Evolutionary conservation across 306 rosid genomes (phyloP).

Genomic region (Citrullus mucosospermus): DNA sequence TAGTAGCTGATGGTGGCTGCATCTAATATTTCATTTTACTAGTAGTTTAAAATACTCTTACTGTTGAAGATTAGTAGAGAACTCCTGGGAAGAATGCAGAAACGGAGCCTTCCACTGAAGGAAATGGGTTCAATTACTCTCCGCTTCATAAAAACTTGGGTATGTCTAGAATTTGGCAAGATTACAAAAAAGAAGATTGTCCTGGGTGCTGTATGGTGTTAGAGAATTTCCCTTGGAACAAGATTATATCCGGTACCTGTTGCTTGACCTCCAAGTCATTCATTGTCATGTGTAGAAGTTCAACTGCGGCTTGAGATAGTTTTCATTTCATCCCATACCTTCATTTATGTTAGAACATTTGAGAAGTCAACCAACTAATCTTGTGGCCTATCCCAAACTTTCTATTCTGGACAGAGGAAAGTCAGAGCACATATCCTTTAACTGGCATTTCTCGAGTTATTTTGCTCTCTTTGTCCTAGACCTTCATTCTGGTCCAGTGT

Average conservation of each 20-base stretch:
- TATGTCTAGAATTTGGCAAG: no score
- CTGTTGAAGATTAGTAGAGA: not conserved
- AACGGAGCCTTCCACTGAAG: not conserved
- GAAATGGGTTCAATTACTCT: not conserved
- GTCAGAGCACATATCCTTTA: not conserved
- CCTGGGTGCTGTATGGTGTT: not conserved
- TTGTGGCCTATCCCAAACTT: not conserved
- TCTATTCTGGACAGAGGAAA: not conserved
- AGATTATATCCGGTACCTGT: not conserved
- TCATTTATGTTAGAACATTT: not conserved
- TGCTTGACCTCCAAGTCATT: no score
- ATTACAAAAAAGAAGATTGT: not conserved
- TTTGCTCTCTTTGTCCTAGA: not conserved
- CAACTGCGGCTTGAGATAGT: not conserved
- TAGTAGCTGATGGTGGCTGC: not conserved
- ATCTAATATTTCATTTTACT: not conserved
- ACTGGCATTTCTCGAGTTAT: not conserved
- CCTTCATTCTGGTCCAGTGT: not conserved
- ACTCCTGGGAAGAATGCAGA: not conserved
- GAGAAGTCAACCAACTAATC: not conserved
- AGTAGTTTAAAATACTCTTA: not conserved
- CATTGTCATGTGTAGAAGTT: no score
- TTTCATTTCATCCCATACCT: not conserved
- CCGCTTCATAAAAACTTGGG: no score
- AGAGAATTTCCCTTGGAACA: not conserved